Percentiles rank a stretch among this genome's conserved stretches.
Conservation (phyloP, 345 rosid genomes). For the Barbarea vulgaris region DNA sequence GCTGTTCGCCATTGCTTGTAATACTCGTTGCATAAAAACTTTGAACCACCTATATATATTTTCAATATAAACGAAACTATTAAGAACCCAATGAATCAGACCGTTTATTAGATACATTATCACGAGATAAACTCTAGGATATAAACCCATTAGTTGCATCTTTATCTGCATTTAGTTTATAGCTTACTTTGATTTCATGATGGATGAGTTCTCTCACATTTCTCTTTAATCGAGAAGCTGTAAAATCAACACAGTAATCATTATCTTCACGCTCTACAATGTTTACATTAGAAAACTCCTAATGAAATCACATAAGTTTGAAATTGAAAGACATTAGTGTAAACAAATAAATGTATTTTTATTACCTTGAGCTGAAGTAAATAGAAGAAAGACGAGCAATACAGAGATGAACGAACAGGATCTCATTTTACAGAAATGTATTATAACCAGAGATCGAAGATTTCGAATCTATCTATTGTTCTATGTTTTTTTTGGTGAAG, state of each 20-base stretch:
- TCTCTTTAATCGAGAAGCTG: slow-evolving; percentile 19
- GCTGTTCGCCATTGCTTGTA: background rate
- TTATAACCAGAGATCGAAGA: background rate
- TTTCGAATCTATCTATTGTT: background rate
- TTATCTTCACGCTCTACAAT: background rate
- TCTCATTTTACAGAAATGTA: slow-evolving; percentile 4
- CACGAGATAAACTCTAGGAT: background rate
- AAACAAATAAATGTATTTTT: background rate
- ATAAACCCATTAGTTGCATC: background rate
- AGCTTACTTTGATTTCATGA: slow-evolving; percentile 19
- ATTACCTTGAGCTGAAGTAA: slow-evolving; percentile 6
- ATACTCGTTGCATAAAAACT: slow-evolving; percentile 1
- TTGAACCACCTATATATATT: slow-evolving; percentile 2
- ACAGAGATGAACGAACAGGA: background rate
- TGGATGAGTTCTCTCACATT: background rate
- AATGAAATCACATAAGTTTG: background rate
- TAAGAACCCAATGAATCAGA: background rate
- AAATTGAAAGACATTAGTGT: background rate
- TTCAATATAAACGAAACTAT: background rate
- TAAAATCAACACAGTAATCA: background rate
- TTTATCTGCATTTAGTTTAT: background rate
- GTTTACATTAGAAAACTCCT: background rate
- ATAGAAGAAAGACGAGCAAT: background rate
- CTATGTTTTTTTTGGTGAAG: background rate
- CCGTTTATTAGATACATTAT: background rate